These are phyloP conservation scores for Nakazawaea wickerhamii DNA, from an alignment of 805 yeast species.

Conservation along the genomic window DNA sequence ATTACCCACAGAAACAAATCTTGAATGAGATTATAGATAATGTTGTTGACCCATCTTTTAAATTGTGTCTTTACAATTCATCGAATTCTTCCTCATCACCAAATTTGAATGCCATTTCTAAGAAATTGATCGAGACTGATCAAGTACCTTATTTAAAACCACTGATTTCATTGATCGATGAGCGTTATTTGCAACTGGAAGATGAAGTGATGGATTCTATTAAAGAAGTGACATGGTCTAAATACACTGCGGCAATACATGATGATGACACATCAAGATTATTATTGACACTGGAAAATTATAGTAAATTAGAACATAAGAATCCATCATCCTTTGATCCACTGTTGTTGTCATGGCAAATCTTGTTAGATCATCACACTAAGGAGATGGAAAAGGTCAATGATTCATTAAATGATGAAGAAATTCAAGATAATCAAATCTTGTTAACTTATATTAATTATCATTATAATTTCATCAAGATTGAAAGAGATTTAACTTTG, in stretches of 20 bases:
- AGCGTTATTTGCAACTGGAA: slow-evolving; percentile 28
- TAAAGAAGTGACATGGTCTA: slow-evolving; percentile 42
- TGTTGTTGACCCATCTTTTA: slow-evolving; percentile 61
- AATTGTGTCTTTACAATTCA: slow-evolving; percentile 30
- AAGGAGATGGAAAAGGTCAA: slow-evolving; percentile 43
- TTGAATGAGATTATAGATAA: slow-evolving; percentile 53
- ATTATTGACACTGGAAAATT: slow-evolving; percentile 37
- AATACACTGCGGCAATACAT: slow-evolving; percentile 51
- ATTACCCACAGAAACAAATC: slow-evolving; percentile 29
- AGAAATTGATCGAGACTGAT: slow-evolving; percentile 26
- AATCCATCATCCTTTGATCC: slow-evolving; percentile 49
- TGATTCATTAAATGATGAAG: slow-evolving; percentile 42
- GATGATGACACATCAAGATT: slow-evolving; percentile 70
- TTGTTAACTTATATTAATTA: slow-evolving; percentile 72
- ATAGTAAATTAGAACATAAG: slow-evolving; percentile 25
- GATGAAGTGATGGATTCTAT: slow-evolving; percentile 21
- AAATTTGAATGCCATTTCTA: slow-evolving; percentile 47
- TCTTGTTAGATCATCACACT: slow-evolving; percentile 56
- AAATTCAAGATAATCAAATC: slow-evolving; percentile 67
- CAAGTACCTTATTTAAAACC: slow-evolving; percentile 31
- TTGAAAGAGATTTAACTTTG: slow-evolving; percentile 63
- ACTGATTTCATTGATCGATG: slow-evolving; percentile 31
- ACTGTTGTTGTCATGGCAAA: slow-evolving; percentile 62
- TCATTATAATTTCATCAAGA: slow-evolving; percentile 55
- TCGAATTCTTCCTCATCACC: slow-evolving; percentile 22